Conservation (phyloP, 2,329 filamentous ascomycete species). For the Colletotrichum kahawae region DNA sequence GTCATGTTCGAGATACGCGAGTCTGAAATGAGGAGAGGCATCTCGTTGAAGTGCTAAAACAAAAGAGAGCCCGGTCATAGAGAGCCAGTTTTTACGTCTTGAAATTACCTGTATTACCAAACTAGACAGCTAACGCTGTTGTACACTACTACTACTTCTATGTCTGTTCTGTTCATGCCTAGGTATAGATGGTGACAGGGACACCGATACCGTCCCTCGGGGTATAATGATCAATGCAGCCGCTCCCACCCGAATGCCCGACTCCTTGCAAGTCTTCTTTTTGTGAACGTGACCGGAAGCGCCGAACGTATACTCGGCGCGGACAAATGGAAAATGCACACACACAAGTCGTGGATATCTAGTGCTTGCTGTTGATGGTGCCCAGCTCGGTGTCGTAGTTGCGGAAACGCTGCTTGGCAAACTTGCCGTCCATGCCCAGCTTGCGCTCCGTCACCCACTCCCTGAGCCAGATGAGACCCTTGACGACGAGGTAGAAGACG, state of each 20-base stretch:
- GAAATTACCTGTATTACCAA: neutral
- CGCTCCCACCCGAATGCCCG: neutral
- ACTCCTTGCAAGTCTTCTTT: neutral
- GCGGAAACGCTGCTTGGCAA: conserved; percentile 31
- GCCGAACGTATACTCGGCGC: neutral
- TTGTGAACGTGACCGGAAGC: neutral
- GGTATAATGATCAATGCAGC: conserved; percentile 3
- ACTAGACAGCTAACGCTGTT: neutral
- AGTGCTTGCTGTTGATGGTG: conserved; percentile 19
- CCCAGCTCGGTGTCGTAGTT: conserved; percentile 25
- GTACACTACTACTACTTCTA: neutral
- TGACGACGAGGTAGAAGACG: conserved; percentile 58
- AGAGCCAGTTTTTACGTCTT: neutral
- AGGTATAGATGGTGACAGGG: neutral
- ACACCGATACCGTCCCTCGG: neutral
- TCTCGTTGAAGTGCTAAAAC: conserved; percentile 81
- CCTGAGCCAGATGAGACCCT: conserved; percentile 55
- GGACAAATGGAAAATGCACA: neutral
- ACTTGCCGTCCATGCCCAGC: conserved; percentile 48
- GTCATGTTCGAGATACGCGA: conserved; percentile 97
- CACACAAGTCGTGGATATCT: neutral
- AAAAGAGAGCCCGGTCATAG: neutral
- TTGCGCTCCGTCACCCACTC: conserved; percentile 53
- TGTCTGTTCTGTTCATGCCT: neutral
- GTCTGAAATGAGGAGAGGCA: conserved; percentile 80